A percentile compares a stretch with the other conserved stretches of the same genome.
phyloP scores from a whole-genome alignment of 1,284 basidiomycete genomes.

The Ganoderma leucocontextum region DNA sequence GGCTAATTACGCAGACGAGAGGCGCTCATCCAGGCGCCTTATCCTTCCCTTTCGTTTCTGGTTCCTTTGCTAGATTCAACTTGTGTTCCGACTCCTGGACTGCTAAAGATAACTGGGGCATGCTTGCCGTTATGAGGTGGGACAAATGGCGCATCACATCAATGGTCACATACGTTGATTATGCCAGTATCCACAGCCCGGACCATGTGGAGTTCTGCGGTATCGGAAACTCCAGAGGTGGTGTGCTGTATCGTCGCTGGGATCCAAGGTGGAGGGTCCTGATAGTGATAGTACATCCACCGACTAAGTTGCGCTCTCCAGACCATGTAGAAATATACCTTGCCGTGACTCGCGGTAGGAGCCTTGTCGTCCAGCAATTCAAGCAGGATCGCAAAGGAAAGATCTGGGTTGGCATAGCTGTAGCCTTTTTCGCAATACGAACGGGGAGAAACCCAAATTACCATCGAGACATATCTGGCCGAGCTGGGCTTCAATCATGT shows the following conservation, averaged over 20 bases:
- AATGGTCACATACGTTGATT: constrained; percentile 68
- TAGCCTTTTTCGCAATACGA: not conserved
- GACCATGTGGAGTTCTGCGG: constrained; percentile 72
- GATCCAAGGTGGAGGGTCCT: constrained; percentile 80
- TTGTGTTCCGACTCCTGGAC: constrained; percentile 85
- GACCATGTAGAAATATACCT: constrained; percentile 42
- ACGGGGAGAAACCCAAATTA: constrained; percentile 31
- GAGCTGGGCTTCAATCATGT: constrained; percentile 82
- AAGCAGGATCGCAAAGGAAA: constrained; percentile 84
- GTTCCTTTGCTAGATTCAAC: constrained; percentile 45
- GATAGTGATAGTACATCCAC: not conserved
- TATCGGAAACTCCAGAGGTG: constrained; percentile 64
- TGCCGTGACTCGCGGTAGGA: constrained; percentile 60
- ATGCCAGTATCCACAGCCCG: constrained; percentile 88
- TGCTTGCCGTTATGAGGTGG: constrained; percentile 15
- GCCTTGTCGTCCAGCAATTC: constrained; percentile 79
- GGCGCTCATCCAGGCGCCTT: constrained; percentile 28
- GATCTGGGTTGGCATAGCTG: constrained; percentile 48
- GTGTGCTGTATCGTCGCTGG: constrained; percentile 72
- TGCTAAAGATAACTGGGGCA: constrained; percentile 68
- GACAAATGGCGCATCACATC: not conserved
- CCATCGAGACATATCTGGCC: constrained; percentile 64
- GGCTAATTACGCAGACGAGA: not conserved
- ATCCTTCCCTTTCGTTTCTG: constrained; percentile 45
- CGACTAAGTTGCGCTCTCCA: not conserved